Evolutionary conservation across 208 protist species (phyloP).

Genomic region (Wallacemonas collosoma): DNA sequence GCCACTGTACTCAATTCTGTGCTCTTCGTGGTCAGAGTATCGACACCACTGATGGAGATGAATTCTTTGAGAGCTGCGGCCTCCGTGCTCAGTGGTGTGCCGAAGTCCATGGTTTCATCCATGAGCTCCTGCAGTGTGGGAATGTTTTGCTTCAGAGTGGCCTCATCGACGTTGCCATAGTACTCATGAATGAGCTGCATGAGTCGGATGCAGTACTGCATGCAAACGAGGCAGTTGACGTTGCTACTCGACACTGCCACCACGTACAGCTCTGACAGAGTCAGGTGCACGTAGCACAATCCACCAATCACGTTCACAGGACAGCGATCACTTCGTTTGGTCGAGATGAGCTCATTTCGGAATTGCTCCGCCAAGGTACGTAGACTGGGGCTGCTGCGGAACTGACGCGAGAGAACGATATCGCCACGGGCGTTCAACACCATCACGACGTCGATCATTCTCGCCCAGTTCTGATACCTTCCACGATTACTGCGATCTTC

Average conservation of each 20-base stretch:
- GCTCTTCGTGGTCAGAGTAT: conserved; percentile 48
- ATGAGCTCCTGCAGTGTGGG: conserved; percentile 97
- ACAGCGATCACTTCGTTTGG: conserved; percentile 63
- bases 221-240: conserved; percentile 86
- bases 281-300: conserved; percentile 92
- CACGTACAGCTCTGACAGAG: conserved; percentile 91
- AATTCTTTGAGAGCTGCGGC: conserved; percentile 89
- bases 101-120: conserved; percentile 98
- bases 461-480: background rate
- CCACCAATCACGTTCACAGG: conserved; percentile 91
- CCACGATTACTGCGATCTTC: background rate
- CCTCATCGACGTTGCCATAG: conserved; percentile 93
- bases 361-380: conserved; percentile 88
- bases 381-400: conserved; percentile 74
- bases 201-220: conserved; percentile 86
- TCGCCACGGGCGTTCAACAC: conserved; percentile 91
- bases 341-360: conserved; percentile 80
- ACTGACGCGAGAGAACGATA: conserved; percentile 85
- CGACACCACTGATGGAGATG: conserved; percentile 81
- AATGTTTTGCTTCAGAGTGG: conserved; percentile 96
- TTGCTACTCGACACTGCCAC: conserved; percentile 94
- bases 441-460: conserved; percentile 85
- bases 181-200: conserved; percentile 92
- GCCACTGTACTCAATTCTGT: conserved; percentile 47
- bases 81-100: conserved; percentile 96